Evolutionary conservation across 2,329 filamentous ascomycete species (phyloP).

Genomic region (Diplodia seriata): DNA sequence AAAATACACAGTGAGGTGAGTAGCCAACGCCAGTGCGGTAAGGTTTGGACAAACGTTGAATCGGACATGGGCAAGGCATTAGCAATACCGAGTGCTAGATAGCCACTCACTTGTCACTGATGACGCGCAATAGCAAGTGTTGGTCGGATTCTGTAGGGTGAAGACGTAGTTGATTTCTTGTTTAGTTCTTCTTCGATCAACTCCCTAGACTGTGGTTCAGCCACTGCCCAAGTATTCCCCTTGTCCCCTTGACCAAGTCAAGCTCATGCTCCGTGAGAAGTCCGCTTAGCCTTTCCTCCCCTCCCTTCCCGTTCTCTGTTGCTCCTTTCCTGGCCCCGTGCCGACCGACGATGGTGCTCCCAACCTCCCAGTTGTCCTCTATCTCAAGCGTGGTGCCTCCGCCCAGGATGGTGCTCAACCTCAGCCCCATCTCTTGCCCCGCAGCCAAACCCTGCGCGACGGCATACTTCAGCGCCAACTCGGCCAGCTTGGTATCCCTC

Average conservation of each 20-base stretch:
- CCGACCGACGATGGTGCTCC: not conserved
- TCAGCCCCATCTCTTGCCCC: not conserved
- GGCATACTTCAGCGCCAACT: conserved; percentile 27
- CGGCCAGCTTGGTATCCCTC: conserved; percentile 4
- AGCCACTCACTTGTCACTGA: too few species aligned
- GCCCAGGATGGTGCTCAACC: conserved; percentile 15
- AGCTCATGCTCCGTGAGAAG: conserved; percentile 13
- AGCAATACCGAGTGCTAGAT: too few species aligned
- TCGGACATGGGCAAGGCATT: too few species aligned
- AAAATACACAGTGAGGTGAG: too few species aligned
- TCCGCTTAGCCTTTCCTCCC: not conserved
- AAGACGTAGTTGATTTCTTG: not conserved
- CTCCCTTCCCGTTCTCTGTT: not conserved
- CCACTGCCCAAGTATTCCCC: conserved; percentile 28
- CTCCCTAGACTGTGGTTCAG: conserved; percentile 27
- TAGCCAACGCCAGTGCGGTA: too few species aligned
- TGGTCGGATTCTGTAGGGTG: too few species aligned
- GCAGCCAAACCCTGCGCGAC: conserved; percentile 11
- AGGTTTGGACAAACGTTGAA: too few species aligned
- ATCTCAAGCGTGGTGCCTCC: conserved; percentile 17
- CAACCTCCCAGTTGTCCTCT: conserved; percentile 27
- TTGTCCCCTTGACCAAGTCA: not conserved
- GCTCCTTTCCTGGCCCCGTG: not conserved
- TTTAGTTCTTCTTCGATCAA: not conserved
- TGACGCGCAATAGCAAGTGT: too few species aligned